Percentiles rank a stretch among this genome's conserved stretches.
Evolutionary conservation across 1,139 yeast species (phyloP).

Genomic region (Yamadazyma spencermartinsiae): DNA sequence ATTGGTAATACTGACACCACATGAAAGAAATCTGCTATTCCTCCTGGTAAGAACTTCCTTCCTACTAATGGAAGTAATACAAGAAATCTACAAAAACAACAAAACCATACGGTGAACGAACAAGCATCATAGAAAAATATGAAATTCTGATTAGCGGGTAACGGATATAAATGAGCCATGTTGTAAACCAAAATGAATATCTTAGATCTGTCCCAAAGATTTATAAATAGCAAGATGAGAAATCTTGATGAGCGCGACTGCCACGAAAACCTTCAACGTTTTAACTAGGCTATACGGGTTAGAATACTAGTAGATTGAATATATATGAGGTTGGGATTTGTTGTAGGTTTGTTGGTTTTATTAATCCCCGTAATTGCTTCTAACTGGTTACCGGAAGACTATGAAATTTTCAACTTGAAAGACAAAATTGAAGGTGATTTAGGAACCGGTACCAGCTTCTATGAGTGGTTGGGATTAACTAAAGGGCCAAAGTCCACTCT

Average conservation of each 20-base stretch:
- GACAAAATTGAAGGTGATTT: conserved; percentile 65
- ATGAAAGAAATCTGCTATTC: conserved; percentile 65
- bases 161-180: conserved; percentile 37
- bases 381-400: conserved; percentile 57
- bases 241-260: no score
- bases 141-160: conserved; percentile 30
- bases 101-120: conserved; percentile 50
- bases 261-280: no score
- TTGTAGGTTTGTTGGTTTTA: conserved; percentile 14
- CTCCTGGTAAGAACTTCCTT: conserved; percentile 61
- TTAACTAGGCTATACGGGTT: no score
- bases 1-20: conserved; percentile 40
- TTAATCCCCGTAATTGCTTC: conserved; percentile 24
- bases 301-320: no score
- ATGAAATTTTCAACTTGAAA: conserved; percentile 77
- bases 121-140: conserved; percentile 37
- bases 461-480: conserved; percentile 59
- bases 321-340: conserved; percentile 8
- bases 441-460: conserved; percentile 65
- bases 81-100: conserved; percentile 51
- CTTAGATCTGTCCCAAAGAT: neutral
- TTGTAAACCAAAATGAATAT: neutral
- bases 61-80: conserved; percentile 64
- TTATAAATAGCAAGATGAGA: no score
- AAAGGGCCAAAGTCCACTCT: conserved; percentile 54